Base-by-base conservation (phyloP, 2,329 filamentous ascomycete species). In the Alternaria infectoria region DNA sequence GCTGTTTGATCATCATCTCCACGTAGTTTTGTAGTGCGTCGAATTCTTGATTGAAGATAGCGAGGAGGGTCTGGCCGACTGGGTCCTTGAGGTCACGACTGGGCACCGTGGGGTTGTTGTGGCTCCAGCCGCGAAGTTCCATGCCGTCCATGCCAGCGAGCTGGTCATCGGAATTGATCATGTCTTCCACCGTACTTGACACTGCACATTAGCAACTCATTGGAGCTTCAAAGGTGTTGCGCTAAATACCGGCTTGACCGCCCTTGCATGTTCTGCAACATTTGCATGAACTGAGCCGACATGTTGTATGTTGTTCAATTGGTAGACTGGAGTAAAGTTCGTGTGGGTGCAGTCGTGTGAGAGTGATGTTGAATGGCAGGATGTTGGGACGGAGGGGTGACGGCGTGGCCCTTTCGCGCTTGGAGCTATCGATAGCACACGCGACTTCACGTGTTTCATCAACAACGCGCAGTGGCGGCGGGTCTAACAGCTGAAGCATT, bases 71-170 rank as follows among this genome's bases (percentile, higher is more conserved):
- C 23, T 51, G 54, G 30, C 68, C 66, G 8, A 68, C 57, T 6
- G 63, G 54, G 23, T 67, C 64, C 5, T 50, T 65, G 12, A 69
- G 57, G 56, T 68, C 64, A 28, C 64, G 66, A n/a, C 56, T 59
- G 2, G 67, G 62, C 3, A 56, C 46, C 5, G 64, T 55, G n/a
- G 64, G 59, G 19, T 58, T 59, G 25, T 59, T 19, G 4, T 57
- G 32, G 5, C 59, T 46, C 62, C 62, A 69, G 19, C 67, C 67
- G 17, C 67, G 60, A n/a, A 69, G 57, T 51, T 69, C 64, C 61
- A 69, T 64, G 15, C 47, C 67, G 13, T 69, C 67, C 61, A 63
- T 63, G 28, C 67, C 67, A 15, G 57, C 44, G 15, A 69, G 55
- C 17, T 65, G 59, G 21, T 67, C 65, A 23, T 57, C 25, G 10